Conservation (phyloP, 2,329 filamentous ascomycete genomes). For the Calonectria honghensis region DNA sequence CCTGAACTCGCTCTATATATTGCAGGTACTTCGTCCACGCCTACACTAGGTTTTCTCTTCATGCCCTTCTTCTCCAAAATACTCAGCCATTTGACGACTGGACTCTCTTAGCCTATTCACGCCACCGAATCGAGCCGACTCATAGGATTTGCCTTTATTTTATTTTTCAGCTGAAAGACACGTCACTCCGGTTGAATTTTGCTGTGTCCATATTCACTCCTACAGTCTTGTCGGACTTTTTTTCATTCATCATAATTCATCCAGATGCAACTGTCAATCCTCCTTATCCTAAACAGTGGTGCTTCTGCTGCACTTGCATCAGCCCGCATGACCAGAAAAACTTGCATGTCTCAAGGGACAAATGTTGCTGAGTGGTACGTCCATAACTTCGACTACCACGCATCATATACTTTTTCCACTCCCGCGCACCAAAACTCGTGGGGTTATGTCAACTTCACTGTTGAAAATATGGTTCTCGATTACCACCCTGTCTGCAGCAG, state of each 20-base stretch:
- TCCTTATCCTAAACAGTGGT: background rate
- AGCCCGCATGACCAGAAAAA: background rate
- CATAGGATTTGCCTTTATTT: background rate
- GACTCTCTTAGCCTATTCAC: background rate
- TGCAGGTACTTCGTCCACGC: background rate
- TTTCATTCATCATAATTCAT: background rate
- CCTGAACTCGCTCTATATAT: background rate
- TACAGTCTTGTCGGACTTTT: background rate
- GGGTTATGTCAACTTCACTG: conserved; percentile 35
- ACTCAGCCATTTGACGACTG: too few species aligned
- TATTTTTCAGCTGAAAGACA: background rate
- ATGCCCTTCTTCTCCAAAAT: background rate
- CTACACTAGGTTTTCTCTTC: rapidly evolving
- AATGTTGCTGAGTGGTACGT: conserved; percentile 9
- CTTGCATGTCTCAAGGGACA: conserved; percentile 18
- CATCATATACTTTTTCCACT: conserved; percentile 26
- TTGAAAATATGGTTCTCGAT: conserved; percentile 18
- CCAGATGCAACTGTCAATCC: background rate
- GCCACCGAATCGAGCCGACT: background rate
- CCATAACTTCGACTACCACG: conserved; percentile 33
- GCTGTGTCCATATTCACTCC: background rate
- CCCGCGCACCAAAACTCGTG: conserved; percentile 25
- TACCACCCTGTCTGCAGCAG: conserved; percentile 29
- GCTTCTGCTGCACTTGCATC: background rate
- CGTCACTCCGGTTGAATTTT: background rate